phyloP scores from a whole-genome alignment of 495 filamentous ascomycete species.

The Podospora tetraspora region DNA sequence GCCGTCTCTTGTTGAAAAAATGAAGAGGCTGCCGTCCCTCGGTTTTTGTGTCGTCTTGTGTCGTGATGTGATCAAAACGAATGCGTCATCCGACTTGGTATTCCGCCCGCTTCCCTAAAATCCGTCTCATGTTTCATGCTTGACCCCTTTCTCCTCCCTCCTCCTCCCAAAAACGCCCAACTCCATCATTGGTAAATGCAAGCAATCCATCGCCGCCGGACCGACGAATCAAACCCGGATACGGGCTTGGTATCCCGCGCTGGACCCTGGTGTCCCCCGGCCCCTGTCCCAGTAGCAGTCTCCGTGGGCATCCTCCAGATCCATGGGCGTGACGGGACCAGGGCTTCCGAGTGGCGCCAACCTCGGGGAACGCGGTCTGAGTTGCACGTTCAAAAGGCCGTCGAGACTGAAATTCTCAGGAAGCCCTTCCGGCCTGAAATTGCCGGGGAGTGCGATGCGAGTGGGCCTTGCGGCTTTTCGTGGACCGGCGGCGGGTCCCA shows the following conservation, averaged over 20 bases:
- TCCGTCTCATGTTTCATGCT: background rate
- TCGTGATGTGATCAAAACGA: background rate
- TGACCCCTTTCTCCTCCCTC: too few species aligned
- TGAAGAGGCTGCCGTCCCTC: background rate
- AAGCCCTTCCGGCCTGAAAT: slow-evolving; percentile 1
- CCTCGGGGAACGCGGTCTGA: slow-evolving; percentile 54
- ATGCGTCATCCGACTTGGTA: background rate
- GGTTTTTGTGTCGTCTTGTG: background rate
- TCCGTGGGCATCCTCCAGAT: slow-evolving; percentile 54
- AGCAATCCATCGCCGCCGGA: background rate
- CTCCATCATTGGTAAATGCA: background rate
- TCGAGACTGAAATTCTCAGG: background rate
- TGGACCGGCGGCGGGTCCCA: too few species aligned
- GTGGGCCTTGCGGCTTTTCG: background rate
- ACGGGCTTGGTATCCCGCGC: background rate
- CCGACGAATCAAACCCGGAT: background rate
- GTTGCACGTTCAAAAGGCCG: slow-evolving; percentile 32
- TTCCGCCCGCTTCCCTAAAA: background rate
- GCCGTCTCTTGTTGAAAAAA: background rate
- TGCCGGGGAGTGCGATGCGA: slow-evolving; percentile 1
- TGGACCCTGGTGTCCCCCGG: slow-evolving; percentile 12
- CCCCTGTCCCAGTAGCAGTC: slow-evolving; percentile 44
- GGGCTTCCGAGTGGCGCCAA: slow-evolving; percentile 67
- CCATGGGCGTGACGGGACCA: slow-evolving; percentile 72
- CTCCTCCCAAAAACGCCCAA: background rate